Base-by-base conservation (phyloP, 768 basidiomycete genomes). In the Boletus fagicola region DNA sequence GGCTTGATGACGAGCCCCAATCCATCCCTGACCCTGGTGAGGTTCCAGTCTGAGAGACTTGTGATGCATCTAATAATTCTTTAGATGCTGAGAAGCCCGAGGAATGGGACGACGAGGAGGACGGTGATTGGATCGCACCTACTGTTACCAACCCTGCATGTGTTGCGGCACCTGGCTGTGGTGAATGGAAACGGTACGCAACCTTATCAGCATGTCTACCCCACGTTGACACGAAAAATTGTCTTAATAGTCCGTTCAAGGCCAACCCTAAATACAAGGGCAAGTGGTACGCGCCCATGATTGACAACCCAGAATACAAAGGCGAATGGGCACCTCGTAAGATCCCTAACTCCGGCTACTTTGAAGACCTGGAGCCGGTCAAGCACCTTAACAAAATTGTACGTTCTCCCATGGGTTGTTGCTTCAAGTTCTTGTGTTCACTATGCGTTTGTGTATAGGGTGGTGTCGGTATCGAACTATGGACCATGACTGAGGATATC, bases 91-190 rank as follows among this genome's bases (percentile, higher is more conserved):
- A 87, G 75, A 98, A 97, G 79, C 97, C 97, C 7, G 97, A 99
- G 71, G 97, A 99, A 74, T 99, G 97, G 97, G 94, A 97, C 67
- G 96, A 98, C 65, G 97, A 98, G 70, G 97, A 98, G 72, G 96
- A 99, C 65, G 97, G 97, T 72, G 96, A 98, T 70, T 99, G 94
- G 94, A 84, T 98, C 62, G 82, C 95, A 8, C 95, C 97, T 31
- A 85, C 85, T 55, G 79, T 98, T 55, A 75, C 82, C 57, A 99
- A 99, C 83, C 92, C 96, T 61, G 89, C 85, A 71, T 98, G 97
- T 70, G 78, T 84, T 61, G 89, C 86, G 54, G 95, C 85, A 59
- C 84, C 94, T 66, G 97, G 97, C 30, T 99, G 97, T 68, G 97
- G 97, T 68, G 86, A 88, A 74, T 99, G 96, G 96, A 87, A 86